Percentiles rank a stretch among this genome's conserved stretches.
Conservation (phyloP, 2,329 filamentous ascomycete genomes). For the Paecilomyces dactylethromorphus region DNA sequence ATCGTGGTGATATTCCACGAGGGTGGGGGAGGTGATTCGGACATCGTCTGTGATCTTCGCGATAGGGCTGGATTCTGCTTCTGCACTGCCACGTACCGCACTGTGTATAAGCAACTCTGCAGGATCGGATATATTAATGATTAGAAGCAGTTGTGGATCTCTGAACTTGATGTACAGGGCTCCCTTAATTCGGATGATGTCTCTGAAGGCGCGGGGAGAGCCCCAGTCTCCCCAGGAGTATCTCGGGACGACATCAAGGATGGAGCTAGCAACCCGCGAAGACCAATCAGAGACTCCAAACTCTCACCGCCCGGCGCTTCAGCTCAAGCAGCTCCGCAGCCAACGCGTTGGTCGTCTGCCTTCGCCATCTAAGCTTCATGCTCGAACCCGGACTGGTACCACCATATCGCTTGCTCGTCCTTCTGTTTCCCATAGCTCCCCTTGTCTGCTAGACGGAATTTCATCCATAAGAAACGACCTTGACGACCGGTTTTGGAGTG, state of each 20-base stretch:
- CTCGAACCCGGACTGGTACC: too few species aligned
- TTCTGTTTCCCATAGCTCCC: background rate
- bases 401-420: background rate
- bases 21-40: conserved; percentile 34
- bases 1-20: conserved; percentile 34
- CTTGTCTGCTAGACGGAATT: background rate
- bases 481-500: background rate
- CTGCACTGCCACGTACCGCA: background rate
- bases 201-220: background rate
- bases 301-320: background rate
- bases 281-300: conserved; percentile 1
- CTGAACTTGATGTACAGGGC: background rate
- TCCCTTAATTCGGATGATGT: background rate
- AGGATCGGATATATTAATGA: background rate
- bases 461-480: background rate
- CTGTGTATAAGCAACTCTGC: background rate
- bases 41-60: conserved; percentile 20
- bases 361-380: conserved; percentile 4
- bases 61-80: background rate
- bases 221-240: background rate
- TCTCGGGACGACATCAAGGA: background rate
- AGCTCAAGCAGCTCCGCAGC: background rate
- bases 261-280: background rate
- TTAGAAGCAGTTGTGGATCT: background rate
- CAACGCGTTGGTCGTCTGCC: conserved; percentile 8